These are phyloP conservation scores for Rubia balearica DNA, from an alignment of 305 asterid species.

Conservation along the genomic window DNA sequence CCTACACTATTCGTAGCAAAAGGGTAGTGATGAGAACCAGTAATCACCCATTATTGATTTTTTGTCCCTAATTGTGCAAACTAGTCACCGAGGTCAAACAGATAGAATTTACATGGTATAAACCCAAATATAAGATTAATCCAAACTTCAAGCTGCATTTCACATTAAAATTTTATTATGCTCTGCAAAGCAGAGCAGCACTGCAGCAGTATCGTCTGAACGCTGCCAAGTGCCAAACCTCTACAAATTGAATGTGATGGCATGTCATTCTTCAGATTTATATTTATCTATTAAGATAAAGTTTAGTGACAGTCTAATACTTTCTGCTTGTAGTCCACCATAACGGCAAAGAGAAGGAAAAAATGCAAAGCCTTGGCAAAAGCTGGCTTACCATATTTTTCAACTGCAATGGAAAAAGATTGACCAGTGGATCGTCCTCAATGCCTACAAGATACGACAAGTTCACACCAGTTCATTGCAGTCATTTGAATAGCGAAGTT, in stretches of 20 bases:
- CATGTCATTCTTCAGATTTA: background rate
- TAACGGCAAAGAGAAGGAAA: background rate
- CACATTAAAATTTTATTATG: background rate
- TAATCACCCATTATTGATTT: background rate
- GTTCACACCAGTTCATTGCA: background rate
- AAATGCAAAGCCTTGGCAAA: background rate
- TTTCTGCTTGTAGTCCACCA: background rate
- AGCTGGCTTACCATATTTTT: slow-evolving; percentile 20
- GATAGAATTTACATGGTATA: background rate
- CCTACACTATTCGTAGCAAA: background rate
- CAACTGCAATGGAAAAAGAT: background rate
- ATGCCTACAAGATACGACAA: slow-evolving; percentile 9
- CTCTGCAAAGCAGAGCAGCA: background rate
- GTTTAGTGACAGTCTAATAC: background rate
- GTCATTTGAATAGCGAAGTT: background rate
- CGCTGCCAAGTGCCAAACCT: background rate
- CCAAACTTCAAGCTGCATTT: background rate
- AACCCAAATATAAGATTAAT: background rate
- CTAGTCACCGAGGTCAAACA: background rate
- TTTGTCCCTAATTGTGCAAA: background rate
- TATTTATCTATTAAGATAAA: background rate
- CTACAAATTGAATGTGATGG: background rate
- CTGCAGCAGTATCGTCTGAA: background rate
- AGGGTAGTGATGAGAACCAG: background rate
- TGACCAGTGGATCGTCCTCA: slow-evolving; percentile 4